phyloP scores from a whole-genome alignment of 345 rosid genomes.

The Salix viminalis region DNA sequence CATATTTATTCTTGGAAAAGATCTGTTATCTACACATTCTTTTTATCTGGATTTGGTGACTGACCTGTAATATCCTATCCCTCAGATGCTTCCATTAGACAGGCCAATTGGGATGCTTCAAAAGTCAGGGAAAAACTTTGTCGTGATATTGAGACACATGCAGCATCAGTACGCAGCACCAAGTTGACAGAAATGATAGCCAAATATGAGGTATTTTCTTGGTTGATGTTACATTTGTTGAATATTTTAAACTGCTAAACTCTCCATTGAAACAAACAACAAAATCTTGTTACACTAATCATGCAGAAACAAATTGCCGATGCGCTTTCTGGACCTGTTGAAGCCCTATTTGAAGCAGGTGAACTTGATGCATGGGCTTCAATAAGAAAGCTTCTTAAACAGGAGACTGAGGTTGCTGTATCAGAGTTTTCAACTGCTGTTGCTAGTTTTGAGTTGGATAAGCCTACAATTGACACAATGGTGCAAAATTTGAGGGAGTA shows the following conservation, averaged over 20 bases:
- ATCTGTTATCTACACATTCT: not conserved
- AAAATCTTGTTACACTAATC: slow-evolving; percentile 13
- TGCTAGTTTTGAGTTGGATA: slow-evolving; percentile 64
- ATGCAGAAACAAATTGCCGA: slow-evolving; percentile 52
- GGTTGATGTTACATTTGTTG: not conserved
- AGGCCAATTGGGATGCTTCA: slow-evolving; percentile 63
- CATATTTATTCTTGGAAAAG: not conserved
- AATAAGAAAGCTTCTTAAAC: slow-evolving; percentile 59
- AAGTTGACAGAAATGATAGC: slow-evolving; percentile 51
- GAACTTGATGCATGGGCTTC: slow-evolving; percentile 61
- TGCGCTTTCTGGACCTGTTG: slow-evolving; percentile 48
- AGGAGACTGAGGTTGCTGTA: slow-evolving; percentile 51
- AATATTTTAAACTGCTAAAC: not conserved
- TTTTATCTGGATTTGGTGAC: not conserved
- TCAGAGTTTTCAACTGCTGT: slow-evolving; percentile 41
- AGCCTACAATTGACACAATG: slow-evolving; percentile 34
- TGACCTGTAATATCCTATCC: slow-evolving; percentile 1
- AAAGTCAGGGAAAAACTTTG: slow-evolving; percentile 55
- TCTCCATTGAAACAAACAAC: not conserved
- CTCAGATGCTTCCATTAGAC: slow-evolving; percentile 53
- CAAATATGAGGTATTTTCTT: slow-evolving; percentile 48
- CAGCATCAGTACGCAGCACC: slow-evolving; percentile 39
- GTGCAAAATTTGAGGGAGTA: slow-evolving; percentile 47
- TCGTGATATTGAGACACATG: slow-evolving; percentile 51
- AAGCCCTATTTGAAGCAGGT: slow-evolving; percentile 56